Percentiles rank a stretch among this genome's conserved stretches.
These are phyloP conservation scores for Claviceps arundinis DNA, from an alignment of 2,329 filamentous ascomycete species.

Conservation along the genomic window DNA sequence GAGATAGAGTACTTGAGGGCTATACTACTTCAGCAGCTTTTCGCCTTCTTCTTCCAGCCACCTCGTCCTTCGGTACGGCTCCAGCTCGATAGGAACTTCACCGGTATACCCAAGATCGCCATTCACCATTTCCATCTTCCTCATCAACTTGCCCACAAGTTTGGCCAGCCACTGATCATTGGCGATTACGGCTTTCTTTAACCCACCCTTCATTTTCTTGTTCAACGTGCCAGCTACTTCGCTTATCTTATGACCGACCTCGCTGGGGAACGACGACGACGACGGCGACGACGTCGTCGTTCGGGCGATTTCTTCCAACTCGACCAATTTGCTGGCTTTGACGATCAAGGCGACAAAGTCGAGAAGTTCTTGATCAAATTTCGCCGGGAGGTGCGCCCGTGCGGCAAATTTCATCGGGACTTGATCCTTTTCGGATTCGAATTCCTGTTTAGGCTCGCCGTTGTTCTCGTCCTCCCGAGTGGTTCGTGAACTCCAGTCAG, in stretches of 20 bases:
- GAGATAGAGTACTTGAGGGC: background rate
- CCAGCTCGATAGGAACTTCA: background rate
- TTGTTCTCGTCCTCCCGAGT: background rate
- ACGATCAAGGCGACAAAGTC: constrained; percentile 4
- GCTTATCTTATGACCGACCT: constrained; percentile 1
- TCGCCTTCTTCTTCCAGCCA: constrained; percentile 4
- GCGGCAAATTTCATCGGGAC: background rate
- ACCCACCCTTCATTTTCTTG: constrained; percentile 43
- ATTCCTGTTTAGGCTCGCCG: background rate
- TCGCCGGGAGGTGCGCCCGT: constrained; percentile 1
- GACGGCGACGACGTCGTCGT: background rate
- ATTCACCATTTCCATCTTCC: constrained; percentile 2
- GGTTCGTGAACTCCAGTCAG: background rate
- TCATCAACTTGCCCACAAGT: constrained; percentile 4
- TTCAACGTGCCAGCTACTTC: constrained; percentile 2
- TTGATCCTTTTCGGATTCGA: background rate
- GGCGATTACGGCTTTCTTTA: constrained; percentile 14
- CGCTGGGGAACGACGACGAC: background rate
- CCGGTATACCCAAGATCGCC: constrained; percentile 5
- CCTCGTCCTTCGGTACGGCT: constrained; percentile 2
- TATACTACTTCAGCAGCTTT: constrained; percentile 27
- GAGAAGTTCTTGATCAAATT: constrained; percentile 4
- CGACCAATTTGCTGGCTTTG: constrained; percentile 5
- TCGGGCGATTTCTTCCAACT: constrained; percentile 1
- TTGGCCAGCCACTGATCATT: constrained; percentile 7